Conservation (phyloP, 495 filamentous ascomycete species). For the Penicillium maclennaniae region DNA sequence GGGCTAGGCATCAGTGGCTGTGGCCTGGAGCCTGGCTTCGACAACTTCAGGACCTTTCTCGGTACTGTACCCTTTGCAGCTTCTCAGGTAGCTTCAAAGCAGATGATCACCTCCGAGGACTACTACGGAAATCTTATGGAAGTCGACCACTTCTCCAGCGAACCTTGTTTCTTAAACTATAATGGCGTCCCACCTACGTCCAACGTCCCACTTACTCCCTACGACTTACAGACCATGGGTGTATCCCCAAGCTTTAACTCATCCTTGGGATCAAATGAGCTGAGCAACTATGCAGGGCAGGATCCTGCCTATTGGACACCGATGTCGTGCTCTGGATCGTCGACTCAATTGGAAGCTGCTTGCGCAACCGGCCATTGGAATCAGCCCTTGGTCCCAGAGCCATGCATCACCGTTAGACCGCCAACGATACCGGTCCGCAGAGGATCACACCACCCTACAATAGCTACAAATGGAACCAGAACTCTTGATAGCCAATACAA, state of each 20-base stretch:
- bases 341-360: conserved; percentile 5
- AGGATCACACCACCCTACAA: not conserved
- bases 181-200: conserved; percentile 13
- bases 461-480: not conserved
- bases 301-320: conserved; percentile 21
- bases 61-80: conserved; percentile 7
- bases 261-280: conserved; percentile 9
- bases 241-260: conserved; percentile 27
- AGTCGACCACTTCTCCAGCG: conserved; percentile 15
- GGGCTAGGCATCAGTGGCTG: conserved; percentile 36
- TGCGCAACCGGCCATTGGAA: not conserved
- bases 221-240: conserved; percentile 22
- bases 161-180: conserved; percentile 19
- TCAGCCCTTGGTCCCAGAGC: not conserved
- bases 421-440: not conserved
- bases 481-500: not conserved
- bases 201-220: conserved; percentile 24
- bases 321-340: conserved; percentile 18
- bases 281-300: conserved; percentile 5
- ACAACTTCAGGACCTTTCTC: conserved; percentile 13
- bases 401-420: not conserved
- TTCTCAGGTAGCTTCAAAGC: conserved; percentile 17
- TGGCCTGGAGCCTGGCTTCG: conserved; percentile 16
- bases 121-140: conserved; percentile 19
- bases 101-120: conserved; percentile 13